These are phyloP conservation scores for Gremmenia infestans DNA, from an alignment of 2,329 filamentous ascomycete species.

Conservation along the genomic window DNA sequence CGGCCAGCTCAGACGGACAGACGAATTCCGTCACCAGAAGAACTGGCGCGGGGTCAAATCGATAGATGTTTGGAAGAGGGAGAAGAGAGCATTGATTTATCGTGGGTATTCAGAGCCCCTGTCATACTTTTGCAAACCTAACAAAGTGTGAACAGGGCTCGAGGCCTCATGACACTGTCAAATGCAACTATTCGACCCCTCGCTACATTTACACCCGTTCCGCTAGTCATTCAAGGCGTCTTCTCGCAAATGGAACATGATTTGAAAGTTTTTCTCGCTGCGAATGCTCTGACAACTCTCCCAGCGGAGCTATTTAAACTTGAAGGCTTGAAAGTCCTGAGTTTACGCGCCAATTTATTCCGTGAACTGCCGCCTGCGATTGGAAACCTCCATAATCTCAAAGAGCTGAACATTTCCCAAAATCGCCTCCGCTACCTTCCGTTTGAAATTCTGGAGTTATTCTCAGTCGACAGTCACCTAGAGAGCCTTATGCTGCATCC, in stretches of 20 bases:
- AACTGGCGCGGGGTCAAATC: slow-evolving; percentile 42
- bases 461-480: slow-evolving; percentile 43
- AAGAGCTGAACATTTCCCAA: slow-evolving; percentile 60
- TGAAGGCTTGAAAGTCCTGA: slow-evolving; percentile 58
- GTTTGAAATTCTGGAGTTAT: slow-evolving; percentile 54
- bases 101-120: slow-evolving; percentile 39
- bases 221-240: slow-evolving; percentile 18
- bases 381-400: slow-evolving; percentile 51
- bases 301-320: slow-evolving; percentile 59
- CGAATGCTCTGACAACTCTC: slow-evolving; percentile 51
- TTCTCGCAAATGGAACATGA: slow-evolving; percentile 55
- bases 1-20: slow-evolving; percentile 5
- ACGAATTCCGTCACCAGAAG: slow-evolving; percentile 33
- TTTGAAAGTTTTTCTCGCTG: slow-evolving; percentile 56
- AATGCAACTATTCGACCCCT: slow-evolving; percentile 54
- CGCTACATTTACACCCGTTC: slow-evolving; percentile 47
- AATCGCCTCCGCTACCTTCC: slow-evolving; percentile 59
- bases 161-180: slow-evolving; percentile 45
- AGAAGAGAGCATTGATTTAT: slow-evolving; percentile 56
- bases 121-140: slow-evolving; percentile 4
- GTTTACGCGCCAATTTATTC: slow-evolving; percentile 59
- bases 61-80: slow-evolving; percentile 52
- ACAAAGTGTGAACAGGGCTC: slow-evolving; percentile 17
- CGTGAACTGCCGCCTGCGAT: slow-evolving; percentile 57
- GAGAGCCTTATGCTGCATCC: slow-evolving; percentile 52